Conservation (phyloP, 495 filamentous ascomycete genomes). For the Mycothermus thermophilus region DNA sequence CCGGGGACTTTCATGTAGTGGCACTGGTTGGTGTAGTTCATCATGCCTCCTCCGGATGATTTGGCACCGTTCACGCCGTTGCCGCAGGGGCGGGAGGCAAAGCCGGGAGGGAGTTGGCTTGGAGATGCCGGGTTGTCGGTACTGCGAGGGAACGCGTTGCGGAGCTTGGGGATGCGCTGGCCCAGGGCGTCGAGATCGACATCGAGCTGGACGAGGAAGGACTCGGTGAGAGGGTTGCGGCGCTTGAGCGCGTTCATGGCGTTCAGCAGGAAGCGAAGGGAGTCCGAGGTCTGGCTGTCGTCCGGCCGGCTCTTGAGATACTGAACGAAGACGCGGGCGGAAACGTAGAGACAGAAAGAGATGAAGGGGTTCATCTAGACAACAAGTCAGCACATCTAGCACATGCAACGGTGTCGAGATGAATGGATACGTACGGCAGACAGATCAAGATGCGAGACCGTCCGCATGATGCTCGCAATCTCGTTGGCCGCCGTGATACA, state of each 20-base stretch:
- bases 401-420: too few species aligned
- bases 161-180: conserved; percentile 38
- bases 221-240: conserved; percentile 85
- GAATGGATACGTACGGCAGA: conserved; percentile 68
- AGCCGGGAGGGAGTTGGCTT: background rate
- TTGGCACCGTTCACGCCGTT: background rate
- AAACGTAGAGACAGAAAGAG: conserved; percentile 89
- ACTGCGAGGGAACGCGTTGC: conserved; percentile 34
- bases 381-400: conserved; percentile 5
- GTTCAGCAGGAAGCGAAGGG: conserved; percentile 74
- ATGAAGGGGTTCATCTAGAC: conserved; percentile 88
- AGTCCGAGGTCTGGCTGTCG: conserved; percentile 67
- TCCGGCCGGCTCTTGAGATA: conserved; percentile 81
- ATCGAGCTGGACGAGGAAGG: conserved; percentile 87
- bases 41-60: background rate
- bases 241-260: conserved; percentile 81
- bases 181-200: conserved; percentile 68
- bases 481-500: conserved; percentile 90
- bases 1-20: conserved; percentile 18
- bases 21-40: conserved; percentile 21
- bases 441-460: conserved; percentile 83
- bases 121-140: conserved; percentile 26
- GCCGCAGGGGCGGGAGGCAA: background rate
- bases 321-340: conserved; percentile 88
- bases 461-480: conserved; percentile 92